phyloP scores from a whole-genome alignment of 1,284 basidiomycete genomes.

The Tilletiaria anomala region DNA sequence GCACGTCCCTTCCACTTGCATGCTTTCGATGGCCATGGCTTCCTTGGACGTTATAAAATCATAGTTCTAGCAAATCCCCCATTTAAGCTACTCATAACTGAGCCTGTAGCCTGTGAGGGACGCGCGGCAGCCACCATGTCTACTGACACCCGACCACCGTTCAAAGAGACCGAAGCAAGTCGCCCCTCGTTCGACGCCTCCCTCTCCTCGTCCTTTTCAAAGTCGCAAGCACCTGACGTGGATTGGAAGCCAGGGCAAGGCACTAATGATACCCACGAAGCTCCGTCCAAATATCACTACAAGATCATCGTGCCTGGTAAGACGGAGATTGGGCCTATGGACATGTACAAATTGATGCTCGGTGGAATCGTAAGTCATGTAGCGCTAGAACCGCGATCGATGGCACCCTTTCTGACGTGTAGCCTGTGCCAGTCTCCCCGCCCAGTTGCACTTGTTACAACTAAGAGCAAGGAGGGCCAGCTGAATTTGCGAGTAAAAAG shows the following conservation, averaged over 20 bases:
- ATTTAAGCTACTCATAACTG: too few species aligned
- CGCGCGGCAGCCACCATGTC: too few species aligned
- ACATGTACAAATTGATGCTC: conserved; percentile 26
- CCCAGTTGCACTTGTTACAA: conserved; percentile 23
- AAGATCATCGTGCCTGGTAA: conserved; percentile 18
- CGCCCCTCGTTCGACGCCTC: background rate
- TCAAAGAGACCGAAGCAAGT: background rate
- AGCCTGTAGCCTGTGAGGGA: too few species aligned
- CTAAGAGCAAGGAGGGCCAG: conserved; percentile 13
- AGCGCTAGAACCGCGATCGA: too few species aligned
- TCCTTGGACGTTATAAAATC: too few species aligned
- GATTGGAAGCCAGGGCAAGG: conserved; percentile 2
- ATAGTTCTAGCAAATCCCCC: too few species aligned
- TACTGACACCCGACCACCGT: background rate
- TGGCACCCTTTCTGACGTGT: too few species aligned
- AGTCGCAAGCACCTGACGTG: background rate
- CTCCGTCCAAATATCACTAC: conserved; percentile 3
- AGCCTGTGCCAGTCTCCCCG: too few species aligned
- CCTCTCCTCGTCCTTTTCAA: background rate
- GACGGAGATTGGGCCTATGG: conserved; percentile 11
- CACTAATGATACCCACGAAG: background rate
- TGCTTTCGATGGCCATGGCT: too few species aligned
- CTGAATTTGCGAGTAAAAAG: conserved; percentile 10
- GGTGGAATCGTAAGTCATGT: conserved; percentile 22
- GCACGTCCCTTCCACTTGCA: too few species aligned